Conservation (phyloP, 2,329 filamentous ascomycete species). For the Xylaria multiplex region DNA sequence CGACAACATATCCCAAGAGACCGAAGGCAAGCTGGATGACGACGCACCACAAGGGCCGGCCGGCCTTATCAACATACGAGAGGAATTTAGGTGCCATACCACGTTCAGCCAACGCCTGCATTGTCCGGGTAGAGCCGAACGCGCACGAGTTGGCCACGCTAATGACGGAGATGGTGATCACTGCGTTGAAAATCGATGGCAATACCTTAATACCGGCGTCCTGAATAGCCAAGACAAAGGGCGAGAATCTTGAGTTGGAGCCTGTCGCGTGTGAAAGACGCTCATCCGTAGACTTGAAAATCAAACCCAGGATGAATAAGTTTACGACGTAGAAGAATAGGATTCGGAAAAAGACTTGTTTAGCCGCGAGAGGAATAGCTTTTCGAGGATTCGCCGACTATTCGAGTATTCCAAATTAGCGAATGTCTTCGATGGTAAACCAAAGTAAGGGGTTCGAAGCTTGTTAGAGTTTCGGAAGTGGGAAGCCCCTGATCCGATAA, state of each 20-base stretch:
- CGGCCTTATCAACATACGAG: conserved; percentile 68
- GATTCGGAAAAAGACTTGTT: conserved; percentile 66
- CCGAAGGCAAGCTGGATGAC: conserved; percentile 65
- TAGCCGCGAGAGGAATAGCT: conserved; percentile 61
- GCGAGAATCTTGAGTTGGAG: conserved; percentile 58
- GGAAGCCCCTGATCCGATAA: background rate
- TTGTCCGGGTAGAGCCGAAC: conserved; percentile 61
- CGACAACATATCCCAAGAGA: conserved; percentile 67
- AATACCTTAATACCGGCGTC: conserved; percentile 61
- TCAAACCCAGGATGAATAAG: conserved; percentile 62
- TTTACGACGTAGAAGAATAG: conserved; percentile 63
- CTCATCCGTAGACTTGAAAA: conserved; percentile 56
- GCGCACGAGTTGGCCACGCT: conserved; percentile 63
- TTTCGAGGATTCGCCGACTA: conserved; percentile 57
- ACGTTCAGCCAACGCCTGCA: conserved; percentile 60
- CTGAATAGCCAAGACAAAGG: conserved; percentile 63
- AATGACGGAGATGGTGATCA: conserved; percentile 63
- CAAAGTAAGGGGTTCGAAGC: background rate
- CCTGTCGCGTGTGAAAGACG: conserved; percentile 53
- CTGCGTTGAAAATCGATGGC: conserved; percentile 64
- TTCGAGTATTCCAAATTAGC: background rate
- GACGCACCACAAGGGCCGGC: conserved; percentile 68
- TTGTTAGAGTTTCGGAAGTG: no score
- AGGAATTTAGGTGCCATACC: conserved; percentile 66
- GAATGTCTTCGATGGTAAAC: background rate